phyloP scores from a whole-genome alignment of 139 green algal genomes.

The Picochlorum costavermella region DNA sequence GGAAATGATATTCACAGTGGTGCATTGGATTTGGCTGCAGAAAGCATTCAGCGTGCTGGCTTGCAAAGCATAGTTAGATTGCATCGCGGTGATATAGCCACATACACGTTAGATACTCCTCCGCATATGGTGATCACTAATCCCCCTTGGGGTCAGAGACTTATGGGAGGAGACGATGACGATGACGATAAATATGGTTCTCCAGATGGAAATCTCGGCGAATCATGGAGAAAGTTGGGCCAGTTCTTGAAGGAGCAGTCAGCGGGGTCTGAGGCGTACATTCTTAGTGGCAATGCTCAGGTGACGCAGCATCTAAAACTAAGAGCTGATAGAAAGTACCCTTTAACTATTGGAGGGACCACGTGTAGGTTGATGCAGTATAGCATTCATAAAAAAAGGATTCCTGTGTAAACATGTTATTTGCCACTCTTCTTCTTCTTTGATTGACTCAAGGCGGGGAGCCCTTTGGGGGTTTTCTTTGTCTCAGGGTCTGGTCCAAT shows the following conservation, averaged over 20 bases:
- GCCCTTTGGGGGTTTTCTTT: conserved; percentile 26
- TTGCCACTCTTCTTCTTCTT: conserved; percentile 30
- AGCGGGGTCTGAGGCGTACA: conserved; percentile 24
- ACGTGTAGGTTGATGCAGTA: conserved; percentile 60
- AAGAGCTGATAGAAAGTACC: conserved; percentile 32
- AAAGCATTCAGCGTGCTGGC: conserved; percentile 27
- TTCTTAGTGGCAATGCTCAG: conserved; percentile 56
- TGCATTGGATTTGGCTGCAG: conserved; percentile 41
- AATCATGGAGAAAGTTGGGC: conserved; percentile 42
- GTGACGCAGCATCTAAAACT: conserved; percentile 48
- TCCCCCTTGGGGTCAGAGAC: conserved; percentile 77
- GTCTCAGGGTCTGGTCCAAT: conserved; percentile 20
- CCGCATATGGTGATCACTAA: conserved; percentile 73
- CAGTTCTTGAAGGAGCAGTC: conserved; percentile 47
- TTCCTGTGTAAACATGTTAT: background rate
- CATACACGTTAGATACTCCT: conserved; percentile 26
- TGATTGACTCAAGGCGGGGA: conserved; percentile 22
- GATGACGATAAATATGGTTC: background rate
- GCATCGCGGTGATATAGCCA: conserved; percentile 26
- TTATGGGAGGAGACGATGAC: conserved; percentile 20
- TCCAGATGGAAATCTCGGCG: conserved; percentile 18
- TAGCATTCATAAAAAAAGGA: background rate
- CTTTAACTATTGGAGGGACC: conserved; percentile 56
- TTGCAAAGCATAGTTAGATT: conserved; percentile 34
- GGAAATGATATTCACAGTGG: conserved; percentile 59